phyloP scores from a whole-genome alignment of 164 flowering plant genomes.

The Vitis cinerea region DNA sequence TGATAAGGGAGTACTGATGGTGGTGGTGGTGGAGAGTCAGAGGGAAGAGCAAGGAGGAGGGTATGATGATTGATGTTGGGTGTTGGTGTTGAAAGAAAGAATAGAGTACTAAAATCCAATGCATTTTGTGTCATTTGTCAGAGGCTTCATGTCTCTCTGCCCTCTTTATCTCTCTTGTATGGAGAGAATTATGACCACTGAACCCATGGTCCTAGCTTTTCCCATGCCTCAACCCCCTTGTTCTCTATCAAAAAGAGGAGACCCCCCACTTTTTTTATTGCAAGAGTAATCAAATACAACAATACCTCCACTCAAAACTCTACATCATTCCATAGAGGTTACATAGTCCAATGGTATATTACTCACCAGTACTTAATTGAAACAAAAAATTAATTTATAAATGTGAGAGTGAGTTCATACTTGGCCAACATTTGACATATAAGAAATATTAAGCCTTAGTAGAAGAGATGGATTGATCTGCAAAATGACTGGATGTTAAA shows the following conservation, averaged over 20 bases:
- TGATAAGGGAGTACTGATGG: constrained; percentile 34
- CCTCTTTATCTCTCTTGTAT: constrained; percentile 10
- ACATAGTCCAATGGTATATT: too few species aligned
- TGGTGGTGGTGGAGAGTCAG: constrained; percentile 14
- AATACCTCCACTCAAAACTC: neutral
- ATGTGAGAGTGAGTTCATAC: too few species aligned
- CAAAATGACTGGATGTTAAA: neutral
- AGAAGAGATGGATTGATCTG: neutral
- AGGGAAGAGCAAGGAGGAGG: constrained; percentile 26
- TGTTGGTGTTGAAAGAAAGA: constrained; percentile 20
- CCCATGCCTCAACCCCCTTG: constrained; percentile 11
- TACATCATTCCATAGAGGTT: neutral
- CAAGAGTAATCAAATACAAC: neutral
- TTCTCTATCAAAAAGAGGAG: constrained; percentile 7
- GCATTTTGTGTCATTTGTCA: constrained; percentile 19
- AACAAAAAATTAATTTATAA: too few species aligned
- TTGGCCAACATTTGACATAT: too few species aligned
- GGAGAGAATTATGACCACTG: constrained; percentile 16
- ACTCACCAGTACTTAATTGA: too few species aligned
- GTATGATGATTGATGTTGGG: constrained; percentile 47
- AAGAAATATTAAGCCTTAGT: too few species aligned
- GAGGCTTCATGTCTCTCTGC: constrained; percentile 5
- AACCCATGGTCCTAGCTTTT: constrained; percentile 24
- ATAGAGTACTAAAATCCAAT: constrained; percentile 25
- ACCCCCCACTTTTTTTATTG: neutral